A percentile compares a stretch with the other conserved stretches of the same genome.
These are phyloP conservation scores for Podaxis sp. DNA, from an alignment of 768 basidiomycete species.

Conservation along the genomic window DNA sequence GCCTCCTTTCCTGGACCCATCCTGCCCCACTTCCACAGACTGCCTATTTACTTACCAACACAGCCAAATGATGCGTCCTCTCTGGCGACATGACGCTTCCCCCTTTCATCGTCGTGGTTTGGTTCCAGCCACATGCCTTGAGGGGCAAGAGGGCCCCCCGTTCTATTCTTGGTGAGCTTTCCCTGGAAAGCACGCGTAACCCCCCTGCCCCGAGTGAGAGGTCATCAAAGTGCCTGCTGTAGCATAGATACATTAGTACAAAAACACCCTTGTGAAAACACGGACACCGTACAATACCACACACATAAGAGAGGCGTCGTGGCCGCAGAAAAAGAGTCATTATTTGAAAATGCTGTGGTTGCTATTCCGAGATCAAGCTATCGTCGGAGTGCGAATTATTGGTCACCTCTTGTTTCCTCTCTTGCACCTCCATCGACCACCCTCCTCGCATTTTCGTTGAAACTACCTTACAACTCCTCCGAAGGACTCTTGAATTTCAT, in stretches of 20 bases:
- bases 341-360: conserved; percentile 21
- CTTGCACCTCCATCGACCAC: conserved; percentile 36
- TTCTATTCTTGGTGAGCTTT: conserved; percentile 16
- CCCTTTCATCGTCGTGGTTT: not conserved
- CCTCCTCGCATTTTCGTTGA: conserved; percentile 24
- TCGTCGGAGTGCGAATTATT: conserved; percentile 45
- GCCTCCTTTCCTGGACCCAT: not conserved
- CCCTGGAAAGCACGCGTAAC: conserved; percentile 8
- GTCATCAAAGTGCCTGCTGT: not conserved
- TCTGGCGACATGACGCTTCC: not conserved
- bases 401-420: conserved; percentile 37
- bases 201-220: conserved; percentile 12
- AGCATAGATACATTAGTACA: conserved; percentile 12
- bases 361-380: conserved; percentile 16
- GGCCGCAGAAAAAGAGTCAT: not conserved
- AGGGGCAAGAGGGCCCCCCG: not conserved
- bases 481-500: conserved; percentile 22
- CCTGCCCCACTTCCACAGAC: not conserved
- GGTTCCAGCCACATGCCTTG: not conserved
- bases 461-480: conserved; percentile 18
- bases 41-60: not conserved
- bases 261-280: not conserved
- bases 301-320: not conserved
- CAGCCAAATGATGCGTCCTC: not conserved
- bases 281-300: not conserved